Evolutionary conservation across 2,329 filamentous ascomycete species (phyloP), one percentile per base, ranked within the genome.

Genomic region (Karstenula rhodostoma): DNA sequence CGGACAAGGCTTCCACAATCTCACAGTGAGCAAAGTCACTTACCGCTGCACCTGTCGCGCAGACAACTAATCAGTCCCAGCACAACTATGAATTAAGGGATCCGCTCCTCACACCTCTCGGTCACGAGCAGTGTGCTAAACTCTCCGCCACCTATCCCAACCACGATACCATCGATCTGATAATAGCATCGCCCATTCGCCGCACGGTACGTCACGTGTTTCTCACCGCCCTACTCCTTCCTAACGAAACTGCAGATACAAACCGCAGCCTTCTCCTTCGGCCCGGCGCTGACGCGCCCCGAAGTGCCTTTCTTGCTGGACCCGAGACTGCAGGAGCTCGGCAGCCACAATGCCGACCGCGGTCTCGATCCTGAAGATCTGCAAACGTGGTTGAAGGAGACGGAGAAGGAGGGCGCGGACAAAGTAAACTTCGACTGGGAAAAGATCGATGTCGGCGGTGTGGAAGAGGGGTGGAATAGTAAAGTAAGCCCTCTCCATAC

Each of bases 321-420:
- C 13, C 92, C 92, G 0, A 87, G 91, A 63, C 80, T 92, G 4
- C 94, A 97, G 78, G 94, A 97, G 78, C 88, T 92, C 0, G 90
- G 87, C 4, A 84, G 88, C 55, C 81, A 89, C 32, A 89, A 91
- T 0, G 94, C 92, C 76, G 93, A 97, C 73, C 89, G 86, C 1
- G 94, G 94, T 2, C 78, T 71, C 15, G 72, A 70, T n/a, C 60
- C 82, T 3, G 78, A 79, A 0, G 82, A 81, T 54, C 79, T 96
- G 32, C 77, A 65, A 37, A 50, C 40, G 9, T 44, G 67, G 1
- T 23, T 77, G 23, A 57, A 66, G 12, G 64, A 65, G 1, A 54
- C 73, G 33, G 74, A 78, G 29, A 32, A 56, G 29, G 56, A 52
- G 9, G 80, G 80, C 19, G 87, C 92, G 72, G 92, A 93, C 60